phyloP scores from a whole-genome alignment of 2,329 filamentous ascomycete species.

The Penicillium fuscoglaucum region DNA sequence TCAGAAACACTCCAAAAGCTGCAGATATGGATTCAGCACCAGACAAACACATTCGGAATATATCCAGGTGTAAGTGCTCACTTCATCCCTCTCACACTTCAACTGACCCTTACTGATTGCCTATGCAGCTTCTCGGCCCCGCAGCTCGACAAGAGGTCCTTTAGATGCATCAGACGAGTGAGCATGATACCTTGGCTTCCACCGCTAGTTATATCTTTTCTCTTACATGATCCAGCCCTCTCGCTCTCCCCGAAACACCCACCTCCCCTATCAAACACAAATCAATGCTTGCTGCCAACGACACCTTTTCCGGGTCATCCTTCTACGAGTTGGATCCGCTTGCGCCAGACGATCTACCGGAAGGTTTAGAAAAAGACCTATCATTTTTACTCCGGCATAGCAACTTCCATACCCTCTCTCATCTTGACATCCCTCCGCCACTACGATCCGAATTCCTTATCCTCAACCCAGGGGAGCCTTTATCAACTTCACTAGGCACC shows the following conservation, averaged over 20 bases:
- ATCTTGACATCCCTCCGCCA: slow-evolving; percentile 58
- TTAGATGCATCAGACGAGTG: slow-evolving; percentile 72
- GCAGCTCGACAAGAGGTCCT: slow-evolving; percentile 69
- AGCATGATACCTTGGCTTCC: slow-evolving; percentile 32
- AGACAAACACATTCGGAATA: slow-evolving; percentile 36
- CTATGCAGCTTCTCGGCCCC: slow-evolving; percentile 41
- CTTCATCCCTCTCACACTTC: not conserved
- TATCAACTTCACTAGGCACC: slow-evolving; percentile 36
- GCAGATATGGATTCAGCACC: not conserved
- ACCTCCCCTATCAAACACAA: slow-evolving; percentile 19
- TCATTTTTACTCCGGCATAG: slow-evolving; percentile 75
- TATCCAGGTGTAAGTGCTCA: slow-evolving; percentile 38
- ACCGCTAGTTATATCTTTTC: not conserved
- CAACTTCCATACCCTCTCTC: slow-evolving; percentile 78
- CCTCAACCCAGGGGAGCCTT: slow-evolving; percentile 61
- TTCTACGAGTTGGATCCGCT: slow-evolving; percentile 40
- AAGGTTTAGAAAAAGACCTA: slow-evolving; percentile 66
- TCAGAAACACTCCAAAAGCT: not conserved
- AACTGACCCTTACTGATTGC: slow-evolving; percentile 16
- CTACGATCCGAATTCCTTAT: slow-evolving; percentile 70
- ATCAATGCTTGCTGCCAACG: slow-evolving; percentile 16
- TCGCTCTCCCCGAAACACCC: slow-evolving; percentile 23
- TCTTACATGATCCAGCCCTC: slow-evolving; percentile 26
- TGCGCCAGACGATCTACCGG: slow-evolving; percentile 34
- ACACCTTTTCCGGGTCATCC: slow-evolving; percentile 29